Percentiles rank a stretch among this genome's conserved stretches.
Evolutionary conservation across 192 early-diverging fungal genomes (phyloP).

Genomic region (Funneliformis mosseae): DNA sequence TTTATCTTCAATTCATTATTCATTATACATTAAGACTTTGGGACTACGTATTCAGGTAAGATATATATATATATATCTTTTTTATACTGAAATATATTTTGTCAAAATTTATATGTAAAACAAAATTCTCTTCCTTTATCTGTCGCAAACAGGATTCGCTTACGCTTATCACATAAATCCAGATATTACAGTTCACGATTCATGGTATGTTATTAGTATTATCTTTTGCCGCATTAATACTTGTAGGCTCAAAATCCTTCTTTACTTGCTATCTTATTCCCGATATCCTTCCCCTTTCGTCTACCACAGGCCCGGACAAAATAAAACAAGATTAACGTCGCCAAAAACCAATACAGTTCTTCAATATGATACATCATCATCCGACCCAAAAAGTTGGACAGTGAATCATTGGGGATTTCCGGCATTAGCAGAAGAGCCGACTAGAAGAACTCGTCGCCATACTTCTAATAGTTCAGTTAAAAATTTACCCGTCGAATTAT

Average conservation of each 20-base stretch:
- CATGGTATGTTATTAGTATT: background rate
- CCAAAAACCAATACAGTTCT: constrained; percentile 14
- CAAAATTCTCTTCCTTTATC: background rate
- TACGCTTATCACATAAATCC: background rate
- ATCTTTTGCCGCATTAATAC: background rate
- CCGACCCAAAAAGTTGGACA: background rate
- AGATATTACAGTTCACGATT: background rate
- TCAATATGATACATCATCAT: constrained; percentile 4
- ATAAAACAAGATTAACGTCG: background rate
- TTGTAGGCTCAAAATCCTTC: background rate
- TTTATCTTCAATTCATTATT: background rate
- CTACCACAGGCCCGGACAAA: background rate
- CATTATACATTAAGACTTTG: background rate
- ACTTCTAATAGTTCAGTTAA: background rate
- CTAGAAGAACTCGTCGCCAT: background rate
- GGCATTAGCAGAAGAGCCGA: constrained; percentile 1
- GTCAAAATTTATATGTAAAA: background rate
- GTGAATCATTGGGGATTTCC: background rate
- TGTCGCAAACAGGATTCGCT: background rate
- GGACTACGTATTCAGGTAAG: background rate
- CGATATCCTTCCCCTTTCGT: background rate
- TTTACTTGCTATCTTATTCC: background rate
- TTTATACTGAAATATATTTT: too few species aligned
- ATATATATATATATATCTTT: background rate
- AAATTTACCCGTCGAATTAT: background rate